Percentiles rank a stretch among this genome's conserved stretches.
Evolutionary conservation across 768 basidiomycete species (phyloP).

Genomic region (Lactarius hatsudake): DNA sequence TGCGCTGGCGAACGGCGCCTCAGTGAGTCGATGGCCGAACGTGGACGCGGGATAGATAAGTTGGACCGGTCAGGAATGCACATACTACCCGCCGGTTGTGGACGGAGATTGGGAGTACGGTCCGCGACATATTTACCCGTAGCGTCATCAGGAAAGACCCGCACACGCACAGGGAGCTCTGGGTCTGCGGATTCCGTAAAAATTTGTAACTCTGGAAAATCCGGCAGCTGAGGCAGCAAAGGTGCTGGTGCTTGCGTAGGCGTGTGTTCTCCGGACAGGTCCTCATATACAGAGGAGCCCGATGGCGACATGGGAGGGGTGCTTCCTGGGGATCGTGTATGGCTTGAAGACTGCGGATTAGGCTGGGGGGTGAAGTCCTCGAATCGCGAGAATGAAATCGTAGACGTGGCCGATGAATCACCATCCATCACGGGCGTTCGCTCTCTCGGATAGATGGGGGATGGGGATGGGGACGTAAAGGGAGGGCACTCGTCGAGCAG

Average conservation of each 20-base stretch:
- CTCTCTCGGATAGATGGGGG: slow-evolving; percentile 70
- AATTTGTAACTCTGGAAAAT: too few species aligned
- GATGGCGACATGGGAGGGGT: slow-evolving; percentile 14
- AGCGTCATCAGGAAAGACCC: too few species aligned
- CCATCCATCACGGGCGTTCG: slow-evolving; percentile 54
- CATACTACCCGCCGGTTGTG: too few species aligned
- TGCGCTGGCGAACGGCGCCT: too few species aligned
- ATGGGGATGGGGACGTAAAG: slow-evolving; percentile 46
- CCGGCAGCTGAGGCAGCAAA: background rate
- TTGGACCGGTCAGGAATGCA: too few species aligned
- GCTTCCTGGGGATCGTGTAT: slow-evolving; percentile 56
- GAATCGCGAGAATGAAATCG: slow-evolving; percentile 41
- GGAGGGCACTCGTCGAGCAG: slow-evolving; percentile 59
- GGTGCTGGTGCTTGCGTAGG: background rate
- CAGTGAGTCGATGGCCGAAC: too few species aligned
- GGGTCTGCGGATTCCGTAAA: too few species aligned
- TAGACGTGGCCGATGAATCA: slow-evolving; percentile 66
- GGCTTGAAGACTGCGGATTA: slow-evolving; percentile 37
- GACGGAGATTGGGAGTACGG: too few species aligned
- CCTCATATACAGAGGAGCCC: background rate
- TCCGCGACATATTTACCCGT: too few species aligned
- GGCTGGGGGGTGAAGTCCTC: slow-evolving; percentile 74
- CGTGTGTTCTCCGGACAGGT: background rate
- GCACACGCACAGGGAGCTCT: too few species aligned
- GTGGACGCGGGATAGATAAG: too few species aligned